Conservation (phyloP, 179 eudicot species). For the Sideroxylon spinosum region DNA sequence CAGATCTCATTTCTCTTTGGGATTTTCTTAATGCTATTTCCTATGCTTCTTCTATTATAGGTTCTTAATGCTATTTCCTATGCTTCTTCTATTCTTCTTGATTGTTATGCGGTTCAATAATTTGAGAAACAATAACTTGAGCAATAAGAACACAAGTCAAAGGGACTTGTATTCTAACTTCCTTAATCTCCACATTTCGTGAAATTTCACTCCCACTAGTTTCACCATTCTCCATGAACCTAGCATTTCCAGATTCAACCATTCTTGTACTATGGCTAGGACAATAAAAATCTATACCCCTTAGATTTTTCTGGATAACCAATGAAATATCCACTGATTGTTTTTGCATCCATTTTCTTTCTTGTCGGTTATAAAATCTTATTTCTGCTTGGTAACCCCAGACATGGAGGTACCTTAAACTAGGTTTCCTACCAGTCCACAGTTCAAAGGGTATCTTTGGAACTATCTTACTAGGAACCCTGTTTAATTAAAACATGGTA, state of each 20-base stretch:
- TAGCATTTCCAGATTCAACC: neutral
- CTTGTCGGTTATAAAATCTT: neutral
- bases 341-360: neutral
- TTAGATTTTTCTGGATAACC: neutral
- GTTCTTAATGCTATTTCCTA: neutral
- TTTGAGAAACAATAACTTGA: neutral
- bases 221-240: conserved; percentile 9
- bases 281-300: conserved; percentile 10
- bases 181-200: neutral
- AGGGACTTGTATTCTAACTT: neutral
- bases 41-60: neutral
- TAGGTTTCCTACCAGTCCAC: conserved; percentile 13
- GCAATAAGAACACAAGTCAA: neutral
- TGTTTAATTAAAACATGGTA: neutral
- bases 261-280: conserved; percentile 1
- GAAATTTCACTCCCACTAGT: neutral
- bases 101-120: neutral
- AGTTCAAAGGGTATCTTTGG: conserved; percentile 8
- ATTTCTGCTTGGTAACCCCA: conserved; percentile 5
- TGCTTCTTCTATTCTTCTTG: neutral
- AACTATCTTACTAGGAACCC: conserved; percentile 9
- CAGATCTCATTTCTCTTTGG: neutral
- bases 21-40: conserved; percentile 5
- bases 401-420: conserved; percentile 14
- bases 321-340: conserved; percentile 5